Evolutionary conservation across 371 early-diverging fungal genomes (phyloP).

Genomic region (Dinochytrium kinnereticum): DNA sequence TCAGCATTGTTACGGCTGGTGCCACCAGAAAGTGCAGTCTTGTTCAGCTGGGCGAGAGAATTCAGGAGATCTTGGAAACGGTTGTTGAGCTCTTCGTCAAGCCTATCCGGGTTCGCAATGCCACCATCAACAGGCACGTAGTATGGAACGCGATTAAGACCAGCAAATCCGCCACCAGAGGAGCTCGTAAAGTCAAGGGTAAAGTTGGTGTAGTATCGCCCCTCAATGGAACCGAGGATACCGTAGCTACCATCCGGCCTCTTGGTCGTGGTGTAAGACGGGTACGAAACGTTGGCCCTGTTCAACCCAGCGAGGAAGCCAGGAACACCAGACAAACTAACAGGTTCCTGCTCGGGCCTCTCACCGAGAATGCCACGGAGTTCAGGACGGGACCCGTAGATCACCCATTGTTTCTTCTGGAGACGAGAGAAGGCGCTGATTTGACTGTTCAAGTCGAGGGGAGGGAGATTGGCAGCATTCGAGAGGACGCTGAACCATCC

Average conservation of each 20-base stretch:
- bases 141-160: slow-evolving; percentile 23
- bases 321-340: neutral
- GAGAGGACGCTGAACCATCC: slow-evolving; percentile 36
- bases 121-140: slow-evolving; percentile 11
- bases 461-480: slow-evolving; percentile 8
- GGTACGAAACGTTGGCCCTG: slow-evolving; percentile 1
- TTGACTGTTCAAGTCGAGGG: neutral
- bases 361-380: slow-evolving; percentile 29
- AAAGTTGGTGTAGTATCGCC: slow-evolving; percentile 29
- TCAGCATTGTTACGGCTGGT: neutral
- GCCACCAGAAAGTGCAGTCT: slow-evolving; percentile 13
- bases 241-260: slow-evolving; percentile 14
- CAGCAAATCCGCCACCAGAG: neutral
- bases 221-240: slow-evolving; percentile 32
- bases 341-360: slow-evolving; percentile 17
- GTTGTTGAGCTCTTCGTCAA: slow-evolving; percentile 29
- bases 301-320: neutral
- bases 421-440: slow-evolving; percentile 23
- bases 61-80: slow-evolving; percentile 16
- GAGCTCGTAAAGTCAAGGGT: neutral
- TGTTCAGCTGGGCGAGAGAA: slow-evolving; percentile 31
- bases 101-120: neutral
- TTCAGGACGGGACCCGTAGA: slow-evolving; percentile 31
- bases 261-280: neutral
- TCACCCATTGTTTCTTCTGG: slow-evolving; percentile 43